phyloP scores from a whole-genome alignment of 2,329 filamentous ascomycete species.

The Capronia americana region DNA sequence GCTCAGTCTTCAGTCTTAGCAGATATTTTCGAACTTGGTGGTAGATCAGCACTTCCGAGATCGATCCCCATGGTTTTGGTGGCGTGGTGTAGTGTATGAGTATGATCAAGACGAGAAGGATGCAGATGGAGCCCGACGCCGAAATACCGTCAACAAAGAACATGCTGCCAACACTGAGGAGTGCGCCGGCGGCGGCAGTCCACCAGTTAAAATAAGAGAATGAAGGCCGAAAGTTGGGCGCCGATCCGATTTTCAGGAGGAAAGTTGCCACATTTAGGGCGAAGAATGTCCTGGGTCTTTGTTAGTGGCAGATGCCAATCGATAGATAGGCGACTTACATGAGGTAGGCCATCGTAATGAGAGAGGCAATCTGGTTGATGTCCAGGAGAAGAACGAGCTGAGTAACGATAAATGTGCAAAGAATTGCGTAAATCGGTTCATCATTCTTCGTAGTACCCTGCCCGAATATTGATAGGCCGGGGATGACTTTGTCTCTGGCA shows the following conservation, averaged over 20 bases:
- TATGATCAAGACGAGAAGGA: constrained; percentile 78
- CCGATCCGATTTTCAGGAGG: constrained; percentile 82
- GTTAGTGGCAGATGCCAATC: constrained; percentile 11
- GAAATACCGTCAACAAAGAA: constrained; percentile 87
- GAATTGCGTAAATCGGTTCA: constrained; percentile 76
- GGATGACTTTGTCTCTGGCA: constrained; percentile 77
- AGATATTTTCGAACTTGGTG: constrained; percentile 87
- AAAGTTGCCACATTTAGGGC: constrained; percentile 90
- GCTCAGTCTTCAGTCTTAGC: constrained; percentile 80
- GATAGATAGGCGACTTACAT: constrained; percentile 57
- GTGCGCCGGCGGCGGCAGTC: constrained; percentile 74
- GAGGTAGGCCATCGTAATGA: constrained; percentile 89
- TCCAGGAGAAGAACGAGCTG: constrained; percentile 82
- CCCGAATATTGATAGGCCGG: constrained; percentile 75
- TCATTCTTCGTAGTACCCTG: constrained; percentile 74
- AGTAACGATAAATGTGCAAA: constrained; percentile 75
- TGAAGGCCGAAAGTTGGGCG: constrained; percentile 85
- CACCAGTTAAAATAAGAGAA: constrained; percentile 91
- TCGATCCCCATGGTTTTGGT: constrained; percentile 81
- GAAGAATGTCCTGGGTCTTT: constrained; percentile 68
- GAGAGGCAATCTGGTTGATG: constrained; percentile 85
- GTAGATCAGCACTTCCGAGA: constrained; percentile 88
- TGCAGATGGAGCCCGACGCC: constrained; percentile 74
- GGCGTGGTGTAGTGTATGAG: constrained; percentile 85
- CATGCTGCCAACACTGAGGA: constrained; percentile 82